Evolutionary conservation across 352 stramenopile genomes (phyloP), one percentile per base, ranked within the genome.

Genomic region (Globisporangium nagaii): DNA sequence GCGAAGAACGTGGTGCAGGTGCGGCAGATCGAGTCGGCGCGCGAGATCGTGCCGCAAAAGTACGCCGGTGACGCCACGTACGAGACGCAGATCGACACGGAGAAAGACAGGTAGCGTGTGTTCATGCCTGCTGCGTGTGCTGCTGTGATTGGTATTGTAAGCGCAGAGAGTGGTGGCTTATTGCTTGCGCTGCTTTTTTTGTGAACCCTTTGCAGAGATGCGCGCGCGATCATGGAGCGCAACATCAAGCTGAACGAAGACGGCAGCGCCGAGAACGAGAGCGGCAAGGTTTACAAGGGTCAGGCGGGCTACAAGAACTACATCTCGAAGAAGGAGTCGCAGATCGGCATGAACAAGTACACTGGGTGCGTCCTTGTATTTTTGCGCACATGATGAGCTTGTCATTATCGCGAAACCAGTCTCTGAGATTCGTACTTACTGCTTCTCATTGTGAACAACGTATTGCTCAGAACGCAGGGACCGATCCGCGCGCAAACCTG

Each of bases 401-500:
- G n/a, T n/a, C n/a, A n/a, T n/a, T n/a, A n/a, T n/a, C n/a, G n/a
- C n/a, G n/a, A n/a, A n/a, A n/a, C n/a, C n/a, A n/a, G n/a, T n/a
- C n/a, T n/a, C n/a, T n/a, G n/a, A n/a, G n/a, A n/a, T n/a, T n/a
- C n/a, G n/a, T n/a, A n/a, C n/a, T n/a, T n/a, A n/a, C n/a, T n/a
- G n/a, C n/a, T 22, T 19, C 35, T 28, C 12, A 25, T 12, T 17
- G 28, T n/a, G 24, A 45, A 15, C 19, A 19, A 54, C 19, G n/a
- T 20, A 36, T 24, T 56, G 22, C 27, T 8, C 31, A 88, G 86
- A n/a, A 97, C 87, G 3, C 86, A 97, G 58, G 96, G 95, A 8
- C 96, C 96, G 6, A 96, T 99, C 24, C 80, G 89, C n/a, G 96
- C 95, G 17, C 81, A 97, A 34, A 96, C 86, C 2, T 98, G 97